Conservation (phyloP, 148 eudicot genomes). For the Fagopyrum homotropicum region DNA sequence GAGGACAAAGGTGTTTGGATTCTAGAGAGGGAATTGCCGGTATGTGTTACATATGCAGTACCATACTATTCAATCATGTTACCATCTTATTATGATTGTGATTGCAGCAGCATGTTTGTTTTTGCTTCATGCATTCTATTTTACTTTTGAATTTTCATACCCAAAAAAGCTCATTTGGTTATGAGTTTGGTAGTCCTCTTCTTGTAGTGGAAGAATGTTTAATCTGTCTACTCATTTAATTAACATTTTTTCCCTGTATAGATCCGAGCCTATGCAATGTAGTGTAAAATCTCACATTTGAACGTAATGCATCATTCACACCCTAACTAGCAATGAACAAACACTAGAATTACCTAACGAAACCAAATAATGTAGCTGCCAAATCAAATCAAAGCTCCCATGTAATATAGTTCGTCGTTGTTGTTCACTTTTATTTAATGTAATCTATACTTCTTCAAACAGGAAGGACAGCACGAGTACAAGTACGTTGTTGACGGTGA, state of each 20-base stretch:
- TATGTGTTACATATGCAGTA: constrained; percentile 20
- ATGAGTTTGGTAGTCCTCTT: no score
- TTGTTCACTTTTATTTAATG: neutral
- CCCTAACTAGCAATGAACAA: no score
- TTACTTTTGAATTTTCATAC: no score
- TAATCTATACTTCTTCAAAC: neutral
- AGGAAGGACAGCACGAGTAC: constrained; percentile 13
- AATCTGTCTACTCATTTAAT: neutral
- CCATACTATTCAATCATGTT: neutral
- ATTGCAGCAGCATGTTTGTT: neutral
- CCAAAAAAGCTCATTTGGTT: no score
- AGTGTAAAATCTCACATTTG: no score
- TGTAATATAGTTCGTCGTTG: neutral
- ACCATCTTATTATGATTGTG: neutral
- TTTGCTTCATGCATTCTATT: neutral
- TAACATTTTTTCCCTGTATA: neutral
- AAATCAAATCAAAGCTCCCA: neutral
- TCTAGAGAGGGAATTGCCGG: constrained; percentile 75
- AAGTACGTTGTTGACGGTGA: constrained; percentile 13
- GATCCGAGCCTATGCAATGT: neutral
- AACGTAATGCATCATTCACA: no score
- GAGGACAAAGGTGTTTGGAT: constrained; percentile 53
- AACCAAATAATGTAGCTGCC: neutral
- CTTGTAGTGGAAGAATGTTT: neutral
- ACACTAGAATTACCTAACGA: no score